phyloP scores from a whole-genome alignment of 371 early-diverging fungal genomes.

The Zychaea mexicana region DNA sequence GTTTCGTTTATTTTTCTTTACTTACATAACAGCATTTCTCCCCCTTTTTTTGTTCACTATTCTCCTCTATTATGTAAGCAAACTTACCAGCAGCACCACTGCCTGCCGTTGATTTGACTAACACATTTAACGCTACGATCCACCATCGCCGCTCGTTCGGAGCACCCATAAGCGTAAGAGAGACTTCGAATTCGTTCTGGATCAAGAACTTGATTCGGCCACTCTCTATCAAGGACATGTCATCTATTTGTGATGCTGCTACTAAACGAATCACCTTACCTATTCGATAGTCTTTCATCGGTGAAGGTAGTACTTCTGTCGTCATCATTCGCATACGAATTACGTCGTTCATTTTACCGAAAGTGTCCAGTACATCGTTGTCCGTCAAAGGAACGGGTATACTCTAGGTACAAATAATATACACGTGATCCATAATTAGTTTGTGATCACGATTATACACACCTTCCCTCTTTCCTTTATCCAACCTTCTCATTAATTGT shows the following conservation, averaged over 20 bases:
- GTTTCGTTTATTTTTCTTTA: too few species aligned
- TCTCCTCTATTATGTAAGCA: not conserved
- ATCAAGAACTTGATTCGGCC: constrained; percentile 63
- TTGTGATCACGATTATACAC: too few species aligned
- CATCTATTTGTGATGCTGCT: not conserved
- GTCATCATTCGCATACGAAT: constrained; percentile 70
- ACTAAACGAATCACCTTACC: constrained; percentile 21
- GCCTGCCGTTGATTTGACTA: constrained; percentile 44
- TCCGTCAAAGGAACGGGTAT: constrained; percentile 53
- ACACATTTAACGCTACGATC: constrained; percentile 57
- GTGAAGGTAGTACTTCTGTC: constrained; percentile 63
- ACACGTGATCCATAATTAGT: too few species aligned
- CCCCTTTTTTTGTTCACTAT: not conserved
- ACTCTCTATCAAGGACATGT: constrained; percentile 1
- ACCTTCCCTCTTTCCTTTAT: constrained; percentile 30
- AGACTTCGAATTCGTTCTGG: constrained; percentile 72
- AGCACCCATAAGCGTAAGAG: constrained; percentile 59
- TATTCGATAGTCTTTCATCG: constrained; percentile 63
- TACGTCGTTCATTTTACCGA: constrained; percentile 66
- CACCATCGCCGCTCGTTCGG: constrained; percentile 57
- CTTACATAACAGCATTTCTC: too few species aligned
- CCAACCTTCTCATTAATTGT: constrained; percentile 9
- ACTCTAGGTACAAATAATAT: constrained; percentile 1
- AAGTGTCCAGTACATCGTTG: constrained; percentile 55
- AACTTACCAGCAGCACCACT: constrained; percentile 38